A percentile compares a stretch with the other conserved stretches of the same genome.
phyloP scores from a whole-genome alignment of 805 yeast genomes.

The Schwanniomyces pseudopolymorphus region DNA sequence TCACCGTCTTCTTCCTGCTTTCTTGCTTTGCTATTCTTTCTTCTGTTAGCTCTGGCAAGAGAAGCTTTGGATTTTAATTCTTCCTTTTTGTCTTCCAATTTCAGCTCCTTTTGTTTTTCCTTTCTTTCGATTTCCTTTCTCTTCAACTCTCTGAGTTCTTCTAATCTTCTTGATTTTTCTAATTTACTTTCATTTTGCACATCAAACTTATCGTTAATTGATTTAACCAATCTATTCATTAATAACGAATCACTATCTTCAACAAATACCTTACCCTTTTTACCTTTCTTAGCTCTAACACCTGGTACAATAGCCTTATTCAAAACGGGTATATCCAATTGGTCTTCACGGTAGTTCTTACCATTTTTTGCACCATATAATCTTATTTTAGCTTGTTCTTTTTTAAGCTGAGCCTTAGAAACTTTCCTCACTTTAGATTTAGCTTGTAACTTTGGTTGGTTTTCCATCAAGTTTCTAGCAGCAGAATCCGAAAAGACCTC shows the following conservation, averaged over 20 bases:
- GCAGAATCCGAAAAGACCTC: slow-evolving; percentile 64
- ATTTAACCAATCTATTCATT: slow-evolving; percentile 68
- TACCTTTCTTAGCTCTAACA: slow-evolving; percentile 69
- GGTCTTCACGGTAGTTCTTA: slow-evolving; percentile 69
- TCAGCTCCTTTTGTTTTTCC: slow-evolving; percentile 66
- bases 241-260: slow-evolving; percentile 64
- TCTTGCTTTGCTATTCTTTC: slow-evolving; percentile 51
- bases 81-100: slow-evolving; percentile 71
- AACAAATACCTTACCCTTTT: slow-evolving; percentile 81
- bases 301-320: slow-evolving; percentile 89
- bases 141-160: slow-evolving; percentile 84
- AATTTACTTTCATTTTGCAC: slow-evolving; percentile 80
- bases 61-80: slow-evolving; percentile 75
- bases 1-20: slow-evolving; percentile 24
- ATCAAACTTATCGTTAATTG: slow-evolving; percentile 81
- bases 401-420: slow-evolving; percentile 55
- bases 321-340: slow-evolving; percentile 73
- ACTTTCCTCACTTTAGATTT: slow-evolving; percentile 53
- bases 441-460: slow-evolving; percentile 59
- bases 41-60: slow-evolving; percentile 65
- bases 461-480: slow-evolving; percentile 67
- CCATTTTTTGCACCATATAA: slow-evolving; percentile 65
- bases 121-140: slow-evolving; percentile 83
- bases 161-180: slow-evolving; percentile 85
- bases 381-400: slow-evolving; percentile 62